Conservation (phyloP, 2,329 filamentous ascomycete species). For the Hypoxylon sp. region DNA sequence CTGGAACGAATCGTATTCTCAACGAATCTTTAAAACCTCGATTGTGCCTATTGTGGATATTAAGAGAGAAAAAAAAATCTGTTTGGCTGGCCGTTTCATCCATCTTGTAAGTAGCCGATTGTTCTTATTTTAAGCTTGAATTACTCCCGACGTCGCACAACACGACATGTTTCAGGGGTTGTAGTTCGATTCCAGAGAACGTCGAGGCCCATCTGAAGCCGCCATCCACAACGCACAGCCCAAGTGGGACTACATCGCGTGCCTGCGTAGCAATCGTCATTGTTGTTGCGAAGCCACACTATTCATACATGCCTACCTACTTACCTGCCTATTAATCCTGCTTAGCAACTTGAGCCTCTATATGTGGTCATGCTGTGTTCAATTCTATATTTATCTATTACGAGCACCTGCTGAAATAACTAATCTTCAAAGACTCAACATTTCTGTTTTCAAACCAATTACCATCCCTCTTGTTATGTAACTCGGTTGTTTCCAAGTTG, state of each 20-base stretch:
- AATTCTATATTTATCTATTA: not conserved
- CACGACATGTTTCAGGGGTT: constrained; percentile 42
- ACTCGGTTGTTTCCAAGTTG: constrained; percentile 4
- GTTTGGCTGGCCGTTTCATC: constrained; percentile 24
- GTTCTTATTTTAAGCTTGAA: constrained; percentile 48
- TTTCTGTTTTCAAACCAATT: not conserved
- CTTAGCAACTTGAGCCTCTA: not conserved
- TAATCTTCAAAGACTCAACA: not conserved
- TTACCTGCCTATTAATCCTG: not conserved
- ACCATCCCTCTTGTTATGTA: not conserved
- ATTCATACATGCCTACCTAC: constrained; percentile 5
- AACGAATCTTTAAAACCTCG: constrained; percentile 5
- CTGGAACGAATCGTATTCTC: not conserved
- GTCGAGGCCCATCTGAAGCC: constrained; percentile 24
- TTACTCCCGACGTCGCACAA: constrained; percentile 45
- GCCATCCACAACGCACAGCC: constrained; percentile 31
- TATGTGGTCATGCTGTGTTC: not conserved
- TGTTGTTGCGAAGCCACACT: constrained; percentile 23
- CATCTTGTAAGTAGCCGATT: constrained; percentile 40
- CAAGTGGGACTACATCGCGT: constrained; percentile 42
- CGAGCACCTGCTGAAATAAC: not conserved
- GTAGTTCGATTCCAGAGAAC: constrained; percentile 32
- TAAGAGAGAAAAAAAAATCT: constrained; percentile 7
- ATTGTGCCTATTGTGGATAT: constrained; percentile 4
- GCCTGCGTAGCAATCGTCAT: constrained; percentile 33